phyloP scores from a whole-genome alignment of 169 alveolate genomes.

The Plasmodium gonderi region DNA sequence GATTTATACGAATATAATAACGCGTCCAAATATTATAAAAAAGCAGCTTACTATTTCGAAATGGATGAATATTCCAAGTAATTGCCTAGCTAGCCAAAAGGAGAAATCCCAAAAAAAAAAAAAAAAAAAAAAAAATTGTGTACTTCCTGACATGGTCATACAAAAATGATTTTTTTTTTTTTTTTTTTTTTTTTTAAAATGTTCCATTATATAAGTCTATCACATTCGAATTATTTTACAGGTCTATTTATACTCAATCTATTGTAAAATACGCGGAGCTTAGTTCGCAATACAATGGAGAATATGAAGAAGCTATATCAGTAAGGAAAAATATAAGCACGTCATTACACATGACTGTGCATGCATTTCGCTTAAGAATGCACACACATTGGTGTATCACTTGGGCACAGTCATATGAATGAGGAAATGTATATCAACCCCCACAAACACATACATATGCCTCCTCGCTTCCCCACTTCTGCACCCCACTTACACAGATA shows the following conservation, averaged over 20 bases:
- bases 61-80: slow-evolving; percentile 76
- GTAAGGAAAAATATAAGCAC: background rate
- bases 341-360: background rate
- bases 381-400: background rate
- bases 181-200: too few relatives aligned
- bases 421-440: background rate
- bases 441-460: background rate
- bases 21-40: slow-evolving; percentile 66
- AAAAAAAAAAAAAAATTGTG: slow-evolving; percentile 4
- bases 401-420: too few relatives aligned
- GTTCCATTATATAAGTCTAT: background rate
- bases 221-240: background rate
- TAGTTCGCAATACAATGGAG: slow-evolving; percentile 50
- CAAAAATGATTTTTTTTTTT: slow-evolving; percentile 10
- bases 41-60: slow-evolving; percentile 77
- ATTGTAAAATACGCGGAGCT: slow-evolving; percentile 76
- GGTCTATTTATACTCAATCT: slow-evolving; percentile 67
- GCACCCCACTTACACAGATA: slow-evolving; percentile 6
- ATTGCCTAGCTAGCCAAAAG: background rate
- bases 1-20: slow-evolving; percentile 48
- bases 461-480: background rate
- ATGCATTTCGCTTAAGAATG: background rate
- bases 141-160: background rate
- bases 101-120: slow-evolving; percentile 13
- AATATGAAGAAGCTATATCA: slow-evolving; percentile 74